These are phyloP conservation scores for Fennellomyces sp. DNA, from an alignment of 371 early-diverging fungal species.

Conservation along the genomic window DNA sequence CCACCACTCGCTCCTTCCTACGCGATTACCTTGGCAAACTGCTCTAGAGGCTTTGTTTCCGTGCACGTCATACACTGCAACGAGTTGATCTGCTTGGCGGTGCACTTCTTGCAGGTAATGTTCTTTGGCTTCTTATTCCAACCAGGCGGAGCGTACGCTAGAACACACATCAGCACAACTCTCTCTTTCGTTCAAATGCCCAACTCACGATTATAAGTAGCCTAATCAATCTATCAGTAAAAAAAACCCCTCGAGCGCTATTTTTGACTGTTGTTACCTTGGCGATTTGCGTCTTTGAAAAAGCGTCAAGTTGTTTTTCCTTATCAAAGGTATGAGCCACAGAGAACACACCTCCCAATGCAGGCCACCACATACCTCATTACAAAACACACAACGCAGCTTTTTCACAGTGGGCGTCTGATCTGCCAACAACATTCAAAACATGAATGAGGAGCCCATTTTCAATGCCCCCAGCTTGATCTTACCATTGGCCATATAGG, in stretches of 20 bases:
- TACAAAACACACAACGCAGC: slow-evolving; percentile 24
- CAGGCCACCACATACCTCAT: slow-evolving; percentile 5
- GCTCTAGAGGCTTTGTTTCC: slow-evolving; percentile 34
- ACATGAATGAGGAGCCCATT: neutral
- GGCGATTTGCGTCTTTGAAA: slow-evolving; percentile 37
- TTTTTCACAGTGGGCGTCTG: slow-evolving; percentile 11
- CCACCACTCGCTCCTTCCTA: neutral
- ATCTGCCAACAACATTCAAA: slow-evolving; percentile 8
- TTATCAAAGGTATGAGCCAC: slow-evolving; percentile 1
- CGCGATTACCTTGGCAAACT: slow-evolving; percentile 48
- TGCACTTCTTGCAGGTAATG: slow-evolving; percentile 51
- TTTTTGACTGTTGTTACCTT: slow-evolving; percentile 12
- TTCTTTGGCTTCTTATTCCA: slow-evolving; percentile 42
- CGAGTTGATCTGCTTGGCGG: slow-evolving; percentile 32
- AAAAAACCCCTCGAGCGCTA: neutral
- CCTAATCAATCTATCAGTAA: slow-evolving; percentile 7
- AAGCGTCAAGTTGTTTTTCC: slow-evolving; percentile 33
- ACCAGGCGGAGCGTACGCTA: slow-evolving; percentile 45
- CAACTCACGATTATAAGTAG: slow-evolving; percentile 23
- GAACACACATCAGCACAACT: neutral
- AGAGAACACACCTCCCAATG: neutral
- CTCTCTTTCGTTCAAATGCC: neutral
- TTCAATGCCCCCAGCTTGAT: neutral
- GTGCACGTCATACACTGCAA: slow-evolving; percentile 53
- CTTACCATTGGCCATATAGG: slow-evolving; percentile 21